Conservation (phyloP, 192 early-diverging fungal genomes). For the Umbelopsis ramanniana region DNA sequence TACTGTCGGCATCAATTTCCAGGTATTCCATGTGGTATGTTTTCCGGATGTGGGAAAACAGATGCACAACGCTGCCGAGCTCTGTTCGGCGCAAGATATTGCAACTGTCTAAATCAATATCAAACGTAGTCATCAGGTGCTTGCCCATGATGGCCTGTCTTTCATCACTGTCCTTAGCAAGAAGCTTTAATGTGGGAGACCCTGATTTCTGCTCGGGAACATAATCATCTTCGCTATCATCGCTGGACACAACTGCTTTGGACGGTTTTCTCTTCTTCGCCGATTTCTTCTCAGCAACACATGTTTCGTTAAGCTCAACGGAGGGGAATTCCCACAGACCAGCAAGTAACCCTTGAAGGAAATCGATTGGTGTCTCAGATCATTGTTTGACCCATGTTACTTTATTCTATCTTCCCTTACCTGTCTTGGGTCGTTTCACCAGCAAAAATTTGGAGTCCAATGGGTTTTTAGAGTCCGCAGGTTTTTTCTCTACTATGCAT, state of each 20-base stretch:
- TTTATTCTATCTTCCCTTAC: conserved; percentile 11
- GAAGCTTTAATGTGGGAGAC: conserved; percentile 29
- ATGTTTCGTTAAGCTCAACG: conserved; percentile 42
- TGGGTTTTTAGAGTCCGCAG: conserved; percentile 10
- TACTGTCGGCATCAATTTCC: conserved; percentile 12
- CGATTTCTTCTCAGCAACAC: not conserved
- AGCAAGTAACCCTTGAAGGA: conserved; percentile 56
- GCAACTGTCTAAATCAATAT: conserved; percentile 13
- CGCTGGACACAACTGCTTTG: not conserved
- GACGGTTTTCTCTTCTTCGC: conserved; percentile 14
- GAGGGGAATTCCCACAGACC: conserved; percentile 80
- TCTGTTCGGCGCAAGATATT: conserved; percentile 40
- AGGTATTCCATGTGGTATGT: conserved; percentile 55
- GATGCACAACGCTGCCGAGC: conserved; percentile 58
- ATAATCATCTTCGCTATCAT: conserved; percentile 17
- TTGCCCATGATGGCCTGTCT: conserved; percentile 24
- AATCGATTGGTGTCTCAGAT: not conserved
- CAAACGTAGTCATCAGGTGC: conserved; percentile 19
- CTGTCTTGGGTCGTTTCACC: conserved; percentile 58
- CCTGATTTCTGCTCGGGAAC: conserved; percentile 1
- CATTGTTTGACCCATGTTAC: conserved; percentile 14
- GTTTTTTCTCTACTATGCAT: conserved; percentile 50
- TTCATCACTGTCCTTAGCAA: conserved; percentile 27
- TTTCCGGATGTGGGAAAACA: conserved; percentile 74
- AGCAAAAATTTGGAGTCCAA: conserved; percentile 51